Percentiles rank a stretch among this genome's conserved stretches.
phyloP scores from a whole-genome alignment of 2,329 filamentous ascomycete genomes.

The Coniochaeta hoffmannii region DNA sequence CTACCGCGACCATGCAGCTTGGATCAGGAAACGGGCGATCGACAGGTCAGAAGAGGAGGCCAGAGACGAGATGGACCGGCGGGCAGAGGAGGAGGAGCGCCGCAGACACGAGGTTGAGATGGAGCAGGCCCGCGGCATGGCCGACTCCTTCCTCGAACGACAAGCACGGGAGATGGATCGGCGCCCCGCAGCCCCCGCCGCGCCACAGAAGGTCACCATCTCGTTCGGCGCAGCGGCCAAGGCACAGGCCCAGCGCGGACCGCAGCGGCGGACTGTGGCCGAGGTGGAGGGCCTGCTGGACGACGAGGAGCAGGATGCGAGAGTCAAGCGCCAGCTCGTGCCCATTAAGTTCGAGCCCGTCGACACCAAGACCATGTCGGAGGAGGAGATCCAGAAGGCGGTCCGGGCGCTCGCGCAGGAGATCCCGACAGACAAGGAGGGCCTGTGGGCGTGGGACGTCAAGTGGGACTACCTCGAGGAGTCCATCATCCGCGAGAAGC shows the following conservation, averaged over 20 bases:
- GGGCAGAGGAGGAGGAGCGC: conserved; percentile 67
- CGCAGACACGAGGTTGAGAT: conserved; percentile 62
- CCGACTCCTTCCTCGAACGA: conserved; percentile 82
- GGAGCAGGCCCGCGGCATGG: conserved; percentile 75
- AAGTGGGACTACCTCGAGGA: conserved; percentile 91
- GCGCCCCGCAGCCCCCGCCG: conserved; percentile 28
- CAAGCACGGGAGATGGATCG: conserved; percentile 69
- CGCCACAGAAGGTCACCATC: conserved; percentile 81
- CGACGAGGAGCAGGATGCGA: conserved; percentile 78
- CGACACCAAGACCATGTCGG: conserved; percentile 62
- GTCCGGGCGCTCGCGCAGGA: conserved; percentile 77
- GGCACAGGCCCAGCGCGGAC: conserved; percentile 47
- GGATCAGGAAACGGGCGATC: conserved; percentile 71
- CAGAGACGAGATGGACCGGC: conserved; percentile 76
- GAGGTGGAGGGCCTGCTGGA: conserved; percentile 93
- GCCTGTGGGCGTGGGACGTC: conserved; percentile 86
- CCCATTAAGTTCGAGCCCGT: conserved; percentile 75
- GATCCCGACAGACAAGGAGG: conserved; percentile 80
- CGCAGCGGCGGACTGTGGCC: conserved; percentile 71
- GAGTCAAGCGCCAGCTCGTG: conserved; percentile 66
- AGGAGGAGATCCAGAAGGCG: conserved; percentile 80
- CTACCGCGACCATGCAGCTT: conserved; percentile 78
- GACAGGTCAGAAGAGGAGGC: conserved; percentile 68
- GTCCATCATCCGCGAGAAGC: conserved; percentile 70
- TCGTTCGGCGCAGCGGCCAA: conserved; percentile 83